phyloP scores from a whole-genome alignment of 2,329 filamentous ascomycete species.

The Ophiognomonia clavigignenti-juglandacearum region DNA sequence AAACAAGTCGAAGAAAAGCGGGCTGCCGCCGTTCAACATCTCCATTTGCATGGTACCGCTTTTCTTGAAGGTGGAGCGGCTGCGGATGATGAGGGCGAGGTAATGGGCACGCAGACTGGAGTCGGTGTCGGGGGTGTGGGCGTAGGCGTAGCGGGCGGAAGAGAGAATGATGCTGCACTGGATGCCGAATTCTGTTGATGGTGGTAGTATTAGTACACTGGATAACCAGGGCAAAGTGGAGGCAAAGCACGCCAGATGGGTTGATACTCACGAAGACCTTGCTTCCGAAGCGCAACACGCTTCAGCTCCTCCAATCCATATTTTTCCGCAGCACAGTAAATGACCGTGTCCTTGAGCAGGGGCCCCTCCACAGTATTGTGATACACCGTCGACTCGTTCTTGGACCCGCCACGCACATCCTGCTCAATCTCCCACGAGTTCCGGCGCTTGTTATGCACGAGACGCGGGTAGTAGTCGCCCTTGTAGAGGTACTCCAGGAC shows the following conservation, averaged over 20 bases:
- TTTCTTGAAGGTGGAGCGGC: slow-evolving; percentile 81
- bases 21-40: slow-evolving; percentile 79
- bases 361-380: slow-evolving; percentile 60
- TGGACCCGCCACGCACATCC: slow-evolving; percentile 37
- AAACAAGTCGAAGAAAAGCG: slow-evolving; percentile 89
- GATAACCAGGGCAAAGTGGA: background rate
- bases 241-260: background rate
- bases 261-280: slow-evolving; percentile 64
- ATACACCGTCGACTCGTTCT: slow-evolving; percentile 62
- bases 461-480: slow-evolving; percentile 83
- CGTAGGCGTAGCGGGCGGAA: slow-evolving; percentile 86
- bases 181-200: slow-evolving; percentile 61
- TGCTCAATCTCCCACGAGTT: slow-evolving; percentile 80
- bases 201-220: slow-evolving; percentile 11
- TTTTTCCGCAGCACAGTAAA: slow-evolving; percentile 84
- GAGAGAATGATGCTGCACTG: slow-evolving; percentile 80
- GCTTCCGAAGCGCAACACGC: slow-evolving; percentile 78
- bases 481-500: slow-evolving; percentile 91
- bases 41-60: slow-evolving; percentile 94
- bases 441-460: slow-evolving; percentile 75
- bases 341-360: slow-evolving; percentile 81
- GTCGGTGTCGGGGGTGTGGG: slow-evolving; percentile 82
- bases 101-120: slow-evolving; percentile 90
- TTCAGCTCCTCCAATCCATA: slow-evolving; percentile 83
- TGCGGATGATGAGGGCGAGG: slow-evolving; percentile 85